A percentile compares a stretch with the other conserved stretches of the same genome.
Conservation (phyloP, 805 yeast species). For the Saccharomycopsis amapae region DNA sequence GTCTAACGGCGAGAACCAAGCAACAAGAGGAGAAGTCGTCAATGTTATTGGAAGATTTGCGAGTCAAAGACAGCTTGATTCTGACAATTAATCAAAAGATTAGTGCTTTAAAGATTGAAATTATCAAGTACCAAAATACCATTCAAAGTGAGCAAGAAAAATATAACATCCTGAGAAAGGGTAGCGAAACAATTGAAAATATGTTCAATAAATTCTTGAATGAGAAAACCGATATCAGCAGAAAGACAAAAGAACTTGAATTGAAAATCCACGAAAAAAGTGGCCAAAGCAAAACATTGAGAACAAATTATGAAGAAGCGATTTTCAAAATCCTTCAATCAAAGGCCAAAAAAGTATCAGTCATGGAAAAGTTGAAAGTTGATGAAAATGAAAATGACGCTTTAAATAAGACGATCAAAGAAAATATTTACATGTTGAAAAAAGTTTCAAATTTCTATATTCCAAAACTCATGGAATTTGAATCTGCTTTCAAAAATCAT, state of each 20-base stretch:
- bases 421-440: background rate
- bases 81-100: background rate
- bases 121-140: background rate
- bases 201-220: background rate
- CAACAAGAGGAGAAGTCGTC: background rate
- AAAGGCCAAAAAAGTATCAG: conserved; percentile 16
- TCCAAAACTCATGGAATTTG: background rate
- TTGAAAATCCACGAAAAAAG: background rate
- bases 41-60: background rate
- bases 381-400: conserved; percentile 18
- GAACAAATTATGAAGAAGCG: conserved; percentile 16
- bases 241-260: background rate
- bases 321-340: conserved; percentile 15
- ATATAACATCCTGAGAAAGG: background rate
- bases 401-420: conserved; percentile 7
- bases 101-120: background rate
- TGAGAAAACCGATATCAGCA: background rate
- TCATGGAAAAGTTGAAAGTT: conserved; percentile 8
- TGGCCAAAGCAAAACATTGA: conserved; percentile 1
- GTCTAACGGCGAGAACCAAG: background rate
- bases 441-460: background rate
- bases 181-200: background rate
- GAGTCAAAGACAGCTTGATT: background rate
- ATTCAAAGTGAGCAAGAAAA: background rate
- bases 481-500: background rate